Evolutionary conservation across 805 yeast species (phyloP).

Genomic region (Teunomyces funiuensis): DNA sequence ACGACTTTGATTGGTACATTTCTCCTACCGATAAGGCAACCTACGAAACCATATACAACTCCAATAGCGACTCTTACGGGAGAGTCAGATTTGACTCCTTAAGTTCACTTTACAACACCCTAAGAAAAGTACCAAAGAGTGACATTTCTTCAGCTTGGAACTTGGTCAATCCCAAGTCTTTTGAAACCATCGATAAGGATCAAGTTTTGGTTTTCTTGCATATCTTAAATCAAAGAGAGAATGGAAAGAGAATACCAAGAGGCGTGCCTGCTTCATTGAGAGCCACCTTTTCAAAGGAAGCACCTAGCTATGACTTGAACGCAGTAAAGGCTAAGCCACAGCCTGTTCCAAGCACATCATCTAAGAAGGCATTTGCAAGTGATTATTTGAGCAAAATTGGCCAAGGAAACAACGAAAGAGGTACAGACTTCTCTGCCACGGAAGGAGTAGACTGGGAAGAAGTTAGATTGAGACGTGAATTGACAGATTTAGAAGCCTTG

Average conservation of each 20-base stretch:
- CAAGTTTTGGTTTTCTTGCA: conserved; percentile 88
- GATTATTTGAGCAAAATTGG: conserved; percentile 59
- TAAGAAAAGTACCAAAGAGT: conserved; percentile 72
- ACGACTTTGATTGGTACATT: conserved; percentile 94
- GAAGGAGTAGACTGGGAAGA: conserved; percentile 93
- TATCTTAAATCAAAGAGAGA: conserved; percentile 84
- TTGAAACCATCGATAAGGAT: conserved; percentile 88
- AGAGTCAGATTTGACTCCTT: conserved; percentile 74
- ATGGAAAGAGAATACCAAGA: conserved; percentile 81
- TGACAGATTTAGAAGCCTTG: conserved; percentile 70
- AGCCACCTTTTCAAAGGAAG: conserved; percentile 87
- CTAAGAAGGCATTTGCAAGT: conserved; percentile 48
- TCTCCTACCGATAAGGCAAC: conserved; percentile 80
- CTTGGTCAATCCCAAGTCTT: conserved; percentile 85
- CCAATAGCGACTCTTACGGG: conserved; percentile 76
- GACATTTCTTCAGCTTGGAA: conserved; percentile 94
- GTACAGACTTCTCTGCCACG: conserved; percentile 71
- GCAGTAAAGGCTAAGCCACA: conserved; percentile 8
- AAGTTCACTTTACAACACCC: conserved; percentile 63
- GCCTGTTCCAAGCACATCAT: background rate
- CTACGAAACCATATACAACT: conserved; percentile 75
- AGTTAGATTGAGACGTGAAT: conserved; percentile 75
- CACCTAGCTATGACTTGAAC: conserved; percentile 66
- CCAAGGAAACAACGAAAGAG: conserved; percentile 43
- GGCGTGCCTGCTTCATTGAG: conserved; percentile 92